Percentiles rank a stretch among this genome's conserved stretches.
These are phyloP conservation scores for Herpetospermum pedunculosum DNA, from an alignment of 306 rosid species.

Conservation along the genomic window DNA sequence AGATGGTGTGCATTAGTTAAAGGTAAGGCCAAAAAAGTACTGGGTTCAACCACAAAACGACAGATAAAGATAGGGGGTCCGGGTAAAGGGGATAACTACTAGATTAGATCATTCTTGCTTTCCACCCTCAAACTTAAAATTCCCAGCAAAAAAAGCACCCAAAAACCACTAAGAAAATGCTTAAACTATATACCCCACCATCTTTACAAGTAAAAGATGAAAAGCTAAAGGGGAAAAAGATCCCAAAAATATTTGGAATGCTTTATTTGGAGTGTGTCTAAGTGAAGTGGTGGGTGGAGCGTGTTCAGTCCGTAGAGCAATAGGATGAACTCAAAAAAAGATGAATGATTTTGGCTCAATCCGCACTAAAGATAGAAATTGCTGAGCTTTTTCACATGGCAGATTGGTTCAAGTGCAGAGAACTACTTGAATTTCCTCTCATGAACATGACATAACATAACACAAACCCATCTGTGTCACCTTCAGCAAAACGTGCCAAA, in stretches of 20 bases:
- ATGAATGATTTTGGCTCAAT: neutral
- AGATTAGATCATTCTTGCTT: neutral
- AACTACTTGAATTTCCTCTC: constrained; percentile 4
- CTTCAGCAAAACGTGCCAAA: constrained; percentile 8
- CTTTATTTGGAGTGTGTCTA: neutral
- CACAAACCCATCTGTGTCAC: neutral
- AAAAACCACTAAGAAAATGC: constrained; percentile 9
- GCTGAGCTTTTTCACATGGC: constrained; percentile 3
- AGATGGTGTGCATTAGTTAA: neutral
- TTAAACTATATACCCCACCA: neutral
- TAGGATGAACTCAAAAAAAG: neutral
- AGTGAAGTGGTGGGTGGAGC: neutral
- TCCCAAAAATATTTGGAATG: neutral
- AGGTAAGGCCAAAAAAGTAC: neutral
- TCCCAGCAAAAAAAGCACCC: constrained; percentile 7
- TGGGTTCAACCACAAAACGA: neutral
- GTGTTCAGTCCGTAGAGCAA: neutral
- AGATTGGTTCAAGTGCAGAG: neutral
- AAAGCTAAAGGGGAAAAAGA: neutral
- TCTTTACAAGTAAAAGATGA: neutral
- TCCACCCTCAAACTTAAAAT: neutral
- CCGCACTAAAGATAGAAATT: neutral
- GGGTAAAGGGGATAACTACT: neutral
- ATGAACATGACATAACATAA: neutral
- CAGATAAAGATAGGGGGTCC: neutral